Base-by-base conservation (phyloP, 164 flowering plant species). In the Umbilicus rupestris region DNA sequence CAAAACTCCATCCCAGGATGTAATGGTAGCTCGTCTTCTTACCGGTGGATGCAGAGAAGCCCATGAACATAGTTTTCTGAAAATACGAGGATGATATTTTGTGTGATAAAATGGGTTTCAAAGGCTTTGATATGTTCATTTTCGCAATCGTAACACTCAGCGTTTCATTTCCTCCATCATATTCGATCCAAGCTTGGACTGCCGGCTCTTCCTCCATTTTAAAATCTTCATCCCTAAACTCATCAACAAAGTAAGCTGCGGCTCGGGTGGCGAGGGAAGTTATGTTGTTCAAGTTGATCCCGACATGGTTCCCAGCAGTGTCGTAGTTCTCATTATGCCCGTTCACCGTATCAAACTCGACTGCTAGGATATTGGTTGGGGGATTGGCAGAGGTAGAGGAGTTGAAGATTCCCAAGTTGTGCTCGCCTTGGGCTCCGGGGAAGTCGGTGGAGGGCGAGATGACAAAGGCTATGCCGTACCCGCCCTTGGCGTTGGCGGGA, bases 171-270 rank as follows among this genome's bases (percentile, higher is more conserved):
- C 68, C 49, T 0, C 92, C 91, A 22, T 85, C 76, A 69, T 85
- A 89, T n/a, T 92, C 96, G 45, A 89, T 85, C 96, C 98, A 92
- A 47, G 82, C 95, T 1, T 74, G 89, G 3, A 89, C 49, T 39
- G 84, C 88, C 75, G 82, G 80, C 22, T 96, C 96, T 24, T 42
- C 77, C 16, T 82, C 50, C 92, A 92, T 85, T 37, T 69, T 58
- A 1, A 89, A 69, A 2, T 84, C 72, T 22, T 78, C 72, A 15
- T 29, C 63, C 0, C 71, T 81, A 5, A 39, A 37, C 2, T 35
- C 65, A 31, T 79, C 69, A 58, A 73, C 67, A 64, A 74, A 83
- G 62, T 85, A 87, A 0, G 82, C 88, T 10, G 89, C 90, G 0
- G 83, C 1, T 33, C 39, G 30, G 1, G 76, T 70, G 0, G 5